Evolutionary conservation across 2,329 filamentous ascomycete genomes (phyloP), one percentile per base, ranked within the genome.

Genomic region (Sphaceloma murrayae): DNA sequence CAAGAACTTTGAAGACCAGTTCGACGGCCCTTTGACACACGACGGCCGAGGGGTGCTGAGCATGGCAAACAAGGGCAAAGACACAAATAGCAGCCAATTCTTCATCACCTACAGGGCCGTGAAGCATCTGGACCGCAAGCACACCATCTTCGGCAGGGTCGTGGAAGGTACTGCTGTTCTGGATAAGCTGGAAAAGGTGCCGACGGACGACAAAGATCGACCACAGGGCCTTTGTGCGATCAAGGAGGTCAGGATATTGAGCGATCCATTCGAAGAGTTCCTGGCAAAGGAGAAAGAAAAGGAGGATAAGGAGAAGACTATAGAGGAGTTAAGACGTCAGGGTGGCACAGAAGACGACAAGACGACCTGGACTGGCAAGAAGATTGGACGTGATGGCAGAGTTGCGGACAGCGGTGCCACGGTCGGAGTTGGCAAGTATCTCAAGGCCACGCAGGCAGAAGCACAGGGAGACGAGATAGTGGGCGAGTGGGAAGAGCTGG

Each of bases 61-160:
- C 53, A 98, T 98, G 91, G 91, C 91, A 30, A 98, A 98, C 64
- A 98, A 98, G 61, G 91, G 91, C 47, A 95, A 95, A 59, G 89
- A 95, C 58, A 96, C 89, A 16, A 98, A 98, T 64, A 91, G 85
- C 6, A 85, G 78, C 53, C 91, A 98, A 63, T 98, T 82, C 63
- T 98, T 96, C 69, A 83, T 98, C 58, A 85, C 82, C 0, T 98
- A 98, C 62, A 80, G 85, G 40, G 72, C 83, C 1, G 77, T 81
- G 0, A 80, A 82, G 51, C 91, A 98, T 65, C 74, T 98, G 1
- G 86, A 98, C 62, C 75, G 81, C 48, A 98, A 98, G 59, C 91
- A 98, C 64, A 96, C 91, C n/a, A 84, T 98, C 30, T 98, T 98
- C 56, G 91, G 82, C 2, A 78, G 79, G 27, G 78, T 96, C 0